Base-by-base conservation (phyloP, 768 basidiomycete species). In the Baorangia bicolor region DNA sequence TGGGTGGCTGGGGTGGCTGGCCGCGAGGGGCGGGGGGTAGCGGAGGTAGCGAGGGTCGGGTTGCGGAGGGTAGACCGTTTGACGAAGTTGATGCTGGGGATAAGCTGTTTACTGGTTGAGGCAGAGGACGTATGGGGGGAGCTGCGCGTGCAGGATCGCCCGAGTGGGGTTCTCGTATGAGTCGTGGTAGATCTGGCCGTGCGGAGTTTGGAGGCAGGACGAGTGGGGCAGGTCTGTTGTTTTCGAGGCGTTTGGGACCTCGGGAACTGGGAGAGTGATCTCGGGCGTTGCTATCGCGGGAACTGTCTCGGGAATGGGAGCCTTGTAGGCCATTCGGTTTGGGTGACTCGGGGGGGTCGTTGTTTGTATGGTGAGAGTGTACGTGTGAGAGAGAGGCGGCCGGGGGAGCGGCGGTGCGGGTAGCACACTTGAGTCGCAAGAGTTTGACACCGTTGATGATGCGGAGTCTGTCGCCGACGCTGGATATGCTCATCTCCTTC, bases 391-490 rank as follows among this genome's bases (percentile, higher is more conserved):
- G 42, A 6, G 30, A 45, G 18, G n/a, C 18, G 44, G 18, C 28
- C 18, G 44, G 18, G 4, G 34, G 27, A 34, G 9, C 48, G 38
- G 42, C 40, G 35, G 34, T 53, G 55, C 56, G 65, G 3, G 69
- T 54, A 4, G 75, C 68, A 45, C 84, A 85, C 58, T 79, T 80
- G 60, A 83, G 80, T 33, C 95, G 77, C 16, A 98, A 77, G 6
- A 75, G 68, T 68, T 94, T 94, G 56, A 99, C 89, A 1, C 87
- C 96, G 54, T 84, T 88, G 20, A 93, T 66, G 47, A 99, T 89
- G 66, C 92, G 82, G 9, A 98, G 83, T 46, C 95, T 78, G 72
- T 99, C 97, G 12, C 97, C 97, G 39, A 99, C 88, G 71, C 88
- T 92, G 31, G 78, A 64, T 28, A 99, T 82, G 14, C 90, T 90